Base-by-base conservation (phyloP, 1,284 basidiomycete species). In the Ganoderma lucidum region DNA sequence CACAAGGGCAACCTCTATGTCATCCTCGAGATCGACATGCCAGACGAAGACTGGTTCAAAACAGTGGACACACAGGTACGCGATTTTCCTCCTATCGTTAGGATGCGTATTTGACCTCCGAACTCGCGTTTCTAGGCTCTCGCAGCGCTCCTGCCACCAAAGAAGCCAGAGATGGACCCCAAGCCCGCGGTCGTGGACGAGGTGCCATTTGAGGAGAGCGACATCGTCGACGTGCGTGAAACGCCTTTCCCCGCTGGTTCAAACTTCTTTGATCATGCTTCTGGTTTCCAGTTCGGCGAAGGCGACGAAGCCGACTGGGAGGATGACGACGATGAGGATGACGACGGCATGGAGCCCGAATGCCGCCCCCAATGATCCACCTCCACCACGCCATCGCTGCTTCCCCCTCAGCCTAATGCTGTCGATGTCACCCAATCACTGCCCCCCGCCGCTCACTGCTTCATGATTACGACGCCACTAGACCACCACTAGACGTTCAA, bases 11-110 rank as follows among this genome's bases (percentile, higher is more conserved):
- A 97, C 78, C 83, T 98, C 62, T 95, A 91, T 73, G 85, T 97
- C 64, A 86, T 91, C 68, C 88, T 97, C 67, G 87, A 91, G 64
- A 86, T 98, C 65, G 95, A 97, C 81, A 96, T 96, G 93, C 94
- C 95, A 10, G 84, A 86, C 69, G 83, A 87, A 63, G 81, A 87
- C 55, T 96, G 94, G 93, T 78, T 94, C 41, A 83, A 81, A 70
- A 84, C 82, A 2, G 81, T 91, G 44, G 89, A 94, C 76, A 78
- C 77, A 48, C 80, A 85, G 79, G 93, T 93, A 75, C 41, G 76
- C 67, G 5, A 63, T n/a, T 15, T 2, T 32, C 15, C 15, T 6
- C 15, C 15, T 28, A 44, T 51, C 41, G 48, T 30, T 0, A 60
- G 28, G 2, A 2, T 30, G 23, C n/a, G 17, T 17, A 17, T 8